phyloP scores from a whole-genome alignment of 106 monocot genomes.

The Dactylorhiza incarnata region DNA sequence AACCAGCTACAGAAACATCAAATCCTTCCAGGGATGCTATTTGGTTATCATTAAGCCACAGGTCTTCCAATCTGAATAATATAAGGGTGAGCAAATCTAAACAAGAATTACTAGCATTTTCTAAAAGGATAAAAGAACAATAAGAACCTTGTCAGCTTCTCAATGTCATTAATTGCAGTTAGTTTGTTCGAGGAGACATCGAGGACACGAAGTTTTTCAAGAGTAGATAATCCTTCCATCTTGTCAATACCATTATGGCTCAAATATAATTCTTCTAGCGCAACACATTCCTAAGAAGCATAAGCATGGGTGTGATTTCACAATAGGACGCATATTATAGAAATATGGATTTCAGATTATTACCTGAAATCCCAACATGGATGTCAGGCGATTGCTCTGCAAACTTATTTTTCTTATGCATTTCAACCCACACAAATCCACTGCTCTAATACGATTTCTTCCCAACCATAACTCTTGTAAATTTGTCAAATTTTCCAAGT shows the following conservation, averaged over 20 bases:
- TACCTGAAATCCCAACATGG: conserved; percentile 86
- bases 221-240: conserved; percentile 86
- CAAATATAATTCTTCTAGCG: conserved; percentile 87
- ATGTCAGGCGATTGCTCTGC: conserved; percentile 90
- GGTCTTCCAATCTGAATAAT: conserved; percentile 67
- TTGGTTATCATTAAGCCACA: conserved; percentile 93
- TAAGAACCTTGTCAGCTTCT: conserved; percentile 60
- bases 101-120: neutral
- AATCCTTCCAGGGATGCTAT: conserved; percentile 72
- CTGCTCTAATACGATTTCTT: conserved; percentile 64
- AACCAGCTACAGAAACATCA: conserved; percentile 58
- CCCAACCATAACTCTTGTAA: conserved; percentile 88
- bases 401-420: conserved; percentile 78
- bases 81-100: neutral
- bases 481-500: conserved; percentile 67
- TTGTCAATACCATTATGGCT: conserved; percentile 93
- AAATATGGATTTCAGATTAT: neutral
- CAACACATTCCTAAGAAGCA: conserved; percentile 66
- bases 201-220: conserved; percentile 71
- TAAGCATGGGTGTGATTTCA: conserved; percentile 3
- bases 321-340: neutral
- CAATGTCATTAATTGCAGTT: conserved; percentile 60
- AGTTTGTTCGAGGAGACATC: conserved; percentile 94
- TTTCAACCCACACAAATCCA: conserved; percentile 83
- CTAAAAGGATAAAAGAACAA: neutral